phyloP scores from a whole-genome alignment of 73 alveolate genomes.

The Paramecium sonneborni region DNA sequence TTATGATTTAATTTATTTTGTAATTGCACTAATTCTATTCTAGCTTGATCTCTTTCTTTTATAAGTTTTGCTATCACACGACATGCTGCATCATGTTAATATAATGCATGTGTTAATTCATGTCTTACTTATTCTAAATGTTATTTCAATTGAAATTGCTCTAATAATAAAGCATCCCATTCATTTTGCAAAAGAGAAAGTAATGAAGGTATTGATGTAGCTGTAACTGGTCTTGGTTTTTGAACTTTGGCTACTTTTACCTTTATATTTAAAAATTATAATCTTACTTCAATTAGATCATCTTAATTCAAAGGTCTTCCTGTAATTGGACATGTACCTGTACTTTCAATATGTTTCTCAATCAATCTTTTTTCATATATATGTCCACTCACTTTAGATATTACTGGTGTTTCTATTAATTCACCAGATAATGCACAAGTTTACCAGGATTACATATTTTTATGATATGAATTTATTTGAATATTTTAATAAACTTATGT shows the following conservation, averaged over 20 bases:
- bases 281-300: slow-evolving; percentile 73
- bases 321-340: slow-evolving; percentile 86
- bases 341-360: slow-evolving; percentile 70
- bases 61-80: slow-evolving; percentile 82
- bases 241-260: slow-evolving; percentile 57
- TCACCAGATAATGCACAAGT: slow-evolving; percentile 88
- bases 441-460: slow-evolving; percentile 61
- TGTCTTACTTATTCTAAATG: slow-evolving; percentile 72
- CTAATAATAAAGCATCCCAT: slow-evolving; percentile 84
- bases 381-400: slow-evolving; percentile 83
- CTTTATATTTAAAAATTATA: background rate
- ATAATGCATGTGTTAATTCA: slow-evolving; percentile 86
- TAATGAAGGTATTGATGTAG: slow-evolving; percentile 78
- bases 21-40: slow-evolving; percentile 66
- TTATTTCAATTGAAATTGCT: slow-evolving; percentile 72
- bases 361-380: slow-evolving; percentile 80
- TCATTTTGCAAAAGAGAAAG: slow-evolving; percentile 77
- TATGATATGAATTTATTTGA: slow-evolving; percentile 34
- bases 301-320: slow-evolving; percentile 71
- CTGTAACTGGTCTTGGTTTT: slow-evolving; percentile 78
- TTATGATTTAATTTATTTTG: slow-evolving; percentile 48
- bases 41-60: slow-evolving; percentile 85
- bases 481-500: slow-evolving; percentile 20
- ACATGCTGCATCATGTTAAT: slow-evolving; percentile 92
- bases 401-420: slow-evolving; percentile 80